Evolutionary conservation across 2,329 filamentous ascomycete genomes (phyloP), one percentile per base, ranked within the genome.

Genomic region (Capronia epimyces): DNA sequence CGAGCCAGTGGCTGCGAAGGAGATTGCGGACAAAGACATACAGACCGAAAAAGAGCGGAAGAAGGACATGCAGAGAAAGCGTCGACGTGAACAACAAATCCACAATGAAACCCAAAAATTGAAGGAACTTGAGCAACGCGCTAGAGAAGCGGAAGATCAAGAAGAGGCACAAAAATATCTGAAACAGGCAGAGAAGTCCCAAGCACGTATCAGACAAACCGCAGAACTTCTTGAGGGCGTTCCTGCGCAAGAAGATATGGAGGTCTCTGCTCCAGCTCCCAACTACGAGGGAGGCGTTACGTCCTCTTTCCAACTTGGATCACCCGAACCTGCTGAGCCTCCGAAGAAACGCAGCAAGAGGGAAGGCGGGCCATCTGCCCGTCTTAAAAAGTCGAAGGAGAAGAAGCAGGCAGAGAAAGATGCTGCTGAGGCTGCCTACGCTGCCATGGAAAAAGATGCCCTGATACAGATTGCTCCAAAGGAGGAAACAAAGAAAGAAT

Each of bases 21-120:
- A 95, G 62, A 91, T 97, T 1, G 87, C 93, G 60, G 86, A 89
- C 55, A 88, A 89, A 59, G 91, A 96, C 67, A 77, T 96, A 6
- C 86, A 86, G 54, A 89, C 91, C 55, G 93, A 98, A 69, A 98
- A 98, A 72, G 93, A 98, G 71, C 88, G 93, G 59, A 98, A 98
- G 75, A 98, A 98, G 74, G 93, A 98, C 65, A 97, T 98, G 89
- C 93, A 98, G 68, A 86, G 93, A 57, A 98, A 97, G 74, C 82
- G 93, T 53, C 84, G 93, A 37, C 86, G 93, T 15, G 91, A 97
- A 67, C 96, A 96, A 76, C 89, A 89, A 3, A 86, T 94, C 53
- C 91, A 89, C 5, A 86, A 94, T 62, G 91, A 96, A 62, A 76
- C 77, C 66, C 84, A 89, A 66, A 93, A 94, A 71, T 87, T 93